Evolutionary conservation across 2,329 filamentous ascomycete species (phyloP).

Genomic region (Neophaeococcomyces mojaviensis): DNA sequence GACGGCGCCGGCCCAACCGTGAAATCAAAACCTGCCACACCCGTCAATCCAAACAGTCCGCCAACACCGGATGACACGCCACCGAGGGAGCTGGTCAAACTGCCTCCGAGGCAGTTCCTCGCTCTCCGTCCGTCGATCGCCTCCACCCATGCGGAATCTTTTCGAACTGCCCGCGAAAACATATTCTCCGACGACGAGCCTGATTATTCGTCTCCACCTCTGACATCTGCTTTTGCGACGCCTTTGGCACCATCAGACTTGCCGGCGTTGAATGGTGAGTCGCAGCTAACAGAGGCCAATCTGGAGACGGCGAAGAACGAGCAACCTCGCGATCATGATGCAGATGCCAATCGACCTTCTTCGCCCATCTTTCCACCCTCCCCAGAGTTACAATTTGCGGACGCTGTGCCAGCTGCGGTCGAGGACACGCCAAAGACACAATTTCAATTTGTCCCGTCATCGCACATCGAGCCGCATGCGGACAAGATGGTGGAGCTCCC

Average conservation of each 20-base stretch:
- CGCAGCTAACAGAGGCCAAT: background rate
- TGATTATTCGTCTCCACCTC: constrained; percentile 26
- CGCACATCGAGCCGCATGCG: background rate
- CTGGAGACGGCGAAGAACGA: background rate
- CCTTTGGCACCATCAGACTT: background rate
- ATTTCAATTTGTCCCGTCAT: background rate
- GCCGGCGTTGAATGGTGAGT: background rate
- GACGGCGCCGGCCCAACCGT: constrained; percentile 24
- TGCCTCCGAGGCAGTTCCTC: constrained; percentile 37
- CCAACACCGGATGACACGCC: constrained; percentile 71
- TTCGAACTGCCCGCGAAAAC: constrained; percentile 62
- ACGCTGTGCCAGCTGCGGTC: background rate
- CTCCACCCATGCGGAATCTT: constrained; percentile 61
- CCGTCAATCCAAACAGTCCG: constrained; percentile 23
- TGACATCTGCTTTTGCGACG: background rate
- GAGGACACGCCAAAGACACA: constrained; percentile 2
- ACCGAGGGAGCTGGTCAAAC: constrained; percentile 42
- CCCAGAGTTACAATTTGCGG: background rate
- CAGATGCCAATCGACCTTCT: background rate
- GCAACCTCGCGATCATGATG: background rate
- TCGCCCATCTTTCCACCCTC: background rate
- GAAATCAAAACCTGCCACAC: constrained; percentile 19
- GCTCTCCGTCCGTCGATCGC: constrained; percentile 49
- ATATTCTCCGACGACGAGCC: constrained; percentile 56
- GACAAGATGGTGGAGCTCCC: background rate